phyloP scores from a whole-genome alignment of 768 basidiomycete genomes.

The Amanita phalloides region DNA sequence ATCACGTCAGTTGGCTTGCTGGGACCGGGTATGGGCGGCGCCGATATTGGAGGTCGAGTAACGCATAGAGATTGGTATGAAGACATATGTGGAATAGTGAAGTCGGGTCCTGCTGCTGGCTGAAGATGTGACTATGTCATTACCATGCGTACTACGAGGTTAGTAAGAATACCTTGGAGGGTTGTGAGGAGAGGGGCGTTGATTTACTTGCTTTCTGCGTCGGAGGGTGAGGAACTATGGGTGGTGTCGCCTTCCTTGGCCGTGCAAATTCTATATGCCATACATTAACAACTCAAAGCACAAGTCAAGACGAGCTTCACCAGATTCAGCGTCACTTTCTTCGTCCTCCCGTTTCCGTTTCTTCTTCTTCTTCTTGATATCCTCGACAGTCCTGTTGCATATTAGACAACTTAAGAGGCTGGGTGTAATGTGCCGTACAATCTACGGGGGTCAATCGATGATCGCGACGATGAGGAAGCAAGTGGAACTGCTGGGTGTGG shows the following conservation, averaged over 20 bases:
- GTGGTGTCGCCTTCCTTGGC: slow-evolving; percentile 50
- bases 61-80: slow-evolving; percentile 24
- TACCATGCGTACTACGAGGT: not conserved
- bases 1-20: slow-evolving; percentile 70
- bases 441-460: slow-evolving; percentile 54
- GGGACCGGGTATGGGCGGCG: slow-evolving; percentile 68
- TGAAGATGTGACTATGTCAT: slow-evolving; percentile 8
- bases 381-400: slow-evolving; percentile 26
- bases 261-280: slow-evolving; percentile 34
- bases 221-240: slow-evolving; percentile 25
- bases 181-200: slow-evolving; percentile 25
- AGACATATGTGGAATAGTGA: slow-evolving; percentile 36
- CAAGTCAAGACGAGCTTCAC: slow-evolving; percentile 17
- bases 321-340: slow-evolving; percentile 61
- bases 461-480: slow-evolving; percentile 37
- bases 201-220: slow-evolving; percentile 50
- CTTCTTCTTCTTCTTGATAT: slow-evolving; percentile 72
- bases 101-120: slow-evolving; percentile 42
- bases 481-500: slow-evolving; percentile 34
- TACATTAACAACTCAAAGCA: not conserved
- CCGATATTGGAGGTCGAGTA: slow-evolving; percentile 55
- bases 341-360: slow-evolving; percentile 73
- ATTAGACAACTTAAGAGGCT: slow-evolving; percentile 1
- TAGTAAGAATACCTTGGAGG: slow-evolving; percentile 34
- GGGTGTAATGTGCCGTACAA: slow-evolving; percentile 28